Percentiles rank a stretch among this genome's conserved stretches.
These are phyloP conservation scores for Phytopythium chamaehyphon DNA, from an alignment of 352 stramenopile genomes.

Conservation along the genomic window DNA sequence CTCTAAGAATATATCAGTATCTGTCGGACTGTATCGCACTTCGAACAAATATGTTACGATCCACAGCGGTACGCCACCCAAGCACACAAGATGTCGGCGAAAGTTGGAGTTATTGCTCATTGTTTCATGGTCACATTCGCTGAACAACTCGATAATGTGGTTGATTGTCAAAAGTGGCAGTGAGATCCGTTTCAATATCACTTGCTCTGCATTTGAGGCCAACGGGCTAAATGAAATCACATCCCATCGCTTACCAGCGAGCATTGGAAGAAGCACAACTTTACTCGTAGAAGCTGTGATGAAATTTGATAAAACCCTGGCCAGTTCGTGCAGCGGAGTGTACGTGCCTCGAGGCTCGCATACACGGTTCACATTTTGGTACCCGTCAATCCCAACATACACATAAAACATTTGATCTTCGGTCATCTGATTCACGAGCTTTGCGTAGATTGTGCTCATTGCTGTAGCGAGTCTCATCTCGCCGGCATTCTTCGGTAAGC, in stretches of 20 bases:
- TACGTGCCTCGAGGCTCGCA: neutral
- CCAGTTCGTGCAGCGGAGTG: neutral
- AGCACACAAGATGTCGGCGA: neutral
- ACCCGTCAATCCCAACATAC: neutral
- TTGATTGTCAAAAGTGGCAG: neutral
- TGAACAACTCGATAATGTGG: neutral
- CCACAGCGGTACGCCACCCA: neutral
- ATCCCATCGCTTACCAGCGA: neutral
- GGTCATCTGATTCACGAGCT: neutral
- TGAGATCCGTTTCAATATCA: neutral
- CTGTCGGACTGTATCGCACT: no score
- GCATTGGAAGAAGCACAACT: constrained; percentile 1
- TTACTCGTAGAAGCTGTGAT: neutral
- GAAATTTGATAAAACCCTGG: neutral
- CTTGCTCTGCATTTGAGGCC: neutral
- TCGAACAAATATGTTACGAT: neutral
- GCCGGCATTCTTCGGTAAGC: neutral
- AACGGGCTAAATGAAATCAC: neutral
- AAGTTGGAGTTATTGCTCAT: neutral
- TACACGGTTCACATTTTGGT: neutral
- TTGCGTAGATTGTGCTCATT: neutral
- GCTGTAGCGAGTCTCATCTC: neutral
- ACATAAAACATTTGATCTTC: neutral
- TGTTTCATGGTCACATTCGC: neutral
- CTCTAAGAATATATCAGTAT: no score